Evolutionary conservation across 345 rosid species (phyloP).

Genomic region (Cardamine occulta): DNA sequence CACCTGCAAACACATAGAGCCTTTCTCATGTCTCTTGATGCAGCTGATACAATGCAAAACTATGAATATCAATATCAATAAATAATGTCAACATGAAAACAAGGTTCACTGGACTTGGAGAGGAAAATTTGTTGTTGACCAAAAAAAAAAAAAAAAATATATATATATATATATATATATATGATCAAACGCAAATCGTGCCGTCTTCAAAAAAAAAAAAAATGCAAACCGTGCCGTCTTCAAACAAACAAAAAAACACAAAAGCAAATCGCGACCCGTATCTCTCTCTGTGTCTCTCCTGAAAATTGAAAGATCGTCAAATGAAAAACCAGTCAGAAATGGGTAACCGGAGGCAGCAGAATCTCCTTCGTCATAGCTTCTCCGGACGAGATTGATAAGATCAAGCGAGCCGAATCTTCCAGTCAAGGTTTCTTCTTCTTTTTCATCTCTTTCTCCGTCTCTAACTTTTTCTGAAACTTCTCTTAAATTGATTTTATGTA

Average conservation of each 20-base stretch:
- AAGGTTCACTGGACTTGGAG: too few relatives aligned
- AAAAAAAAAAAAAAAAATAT: too few relatives aligned
- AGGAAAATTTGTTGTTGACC: too few relatives aligned
- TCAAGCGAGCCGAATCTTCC: constrained; percentile 39
- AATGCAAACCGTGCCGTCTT: too few relatives aligned
- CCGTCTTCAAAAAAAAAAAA: too few relatives aligned
- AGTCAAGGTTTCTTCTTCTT: constrained; percentile 25
- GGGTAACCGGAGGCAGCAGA: constrained; percentile 29
- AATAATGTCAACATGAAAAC: too few relatives aligned
- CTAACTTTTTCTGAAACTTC: background rate
- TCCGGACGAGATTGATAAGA: constrained; percentile 41
- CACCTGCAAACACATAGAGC: constrained; percentile 91
- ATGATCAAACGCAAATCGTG: too few relatives aligned
- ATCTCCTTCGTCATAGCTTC: constrained; percentile 36
- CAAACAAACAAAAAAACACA: too few relatives aligned
- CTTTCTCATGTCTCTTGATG: too few relatives aligned
- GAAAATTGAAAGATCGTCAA: constrained; percentile 9
- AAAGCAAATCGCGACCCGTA: constrained; percentile 29
- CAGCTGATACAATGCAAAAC: too few relatives aligned
- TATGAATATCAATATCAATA: too few relatives aligned
- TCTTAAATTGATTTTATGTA: background rate
- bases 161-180: too few relatives aligned
- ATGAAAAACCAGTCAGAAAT: constrained; percentile 30
- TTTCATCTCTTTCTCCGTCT: background rate
- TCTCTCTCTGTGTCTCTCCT: constrained; percentile 18